Percentiles rank a stretch among this genome's conserved stretches.
Conservation (phyloP, 2,329 filamentous ascomycete species). For the Cytospora piceicola region DNA sequence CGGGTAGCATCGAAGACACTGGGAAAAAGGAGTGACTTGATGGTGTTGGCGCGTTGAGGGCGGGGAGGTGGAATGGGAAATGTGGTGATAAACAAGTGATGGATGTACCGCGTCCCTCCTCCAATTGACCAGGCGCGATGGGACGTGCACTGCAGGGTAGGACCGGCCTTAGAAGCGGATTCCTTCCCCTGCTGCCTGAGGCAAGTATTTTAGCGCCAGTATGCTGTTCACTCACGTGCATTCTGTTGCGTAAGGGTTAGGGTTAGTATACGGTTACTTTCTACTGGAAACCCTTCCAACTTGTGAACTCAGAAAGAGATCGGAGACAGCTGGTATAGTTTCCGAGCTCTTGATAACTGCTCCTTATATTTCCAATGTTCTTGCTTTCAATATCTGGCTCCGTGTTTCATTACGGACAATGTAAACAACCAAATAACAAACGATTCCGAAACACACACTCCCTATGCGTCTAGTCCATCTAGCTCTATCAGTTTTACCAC, state of each 20-base stretch:
- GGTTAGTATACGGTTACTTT: not conserved
- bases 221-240: not conserved
- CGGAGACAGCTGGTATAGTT: not conserved
- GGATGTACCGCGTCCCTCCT: conserved; percentile 21
- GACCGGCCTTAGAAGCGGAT: conserved; percentile 1
- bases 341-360: not conserved
- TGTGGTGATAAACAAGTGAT: conserved; percentile 30
- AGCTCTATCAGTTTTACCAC: conserved; percentile 84
- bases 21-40: conserved; percentile 36
- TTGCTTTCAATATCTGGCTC: too few relatives aligned
- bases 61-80: conserved; percentile 18
- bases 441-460: not conserved
- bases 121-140: conserved; percentile 29
- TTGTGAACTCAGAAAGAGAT: not conserved
- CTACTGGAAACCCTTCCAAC: too few relatives aligned
- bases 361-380: not conserved
- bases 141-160: conserved; percentile 26
- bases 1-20: conserved; percentile 43
- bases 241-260: conserved; percentile 4
- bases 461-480: conserved; percentile 78
- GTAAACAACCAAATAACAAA: not conserved
- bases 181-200: conserved; percentile 24
- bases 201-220: conserved; percentile 19
- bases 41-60: conserved; percentile 28
- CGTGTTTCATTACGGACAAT: not conserved